Evolutionary conservation across 805 yeast genomes (phyloP), one percentile per base, ranked within the genome.

Genomic region (Nakazawaea laoshanensis): DNA sequence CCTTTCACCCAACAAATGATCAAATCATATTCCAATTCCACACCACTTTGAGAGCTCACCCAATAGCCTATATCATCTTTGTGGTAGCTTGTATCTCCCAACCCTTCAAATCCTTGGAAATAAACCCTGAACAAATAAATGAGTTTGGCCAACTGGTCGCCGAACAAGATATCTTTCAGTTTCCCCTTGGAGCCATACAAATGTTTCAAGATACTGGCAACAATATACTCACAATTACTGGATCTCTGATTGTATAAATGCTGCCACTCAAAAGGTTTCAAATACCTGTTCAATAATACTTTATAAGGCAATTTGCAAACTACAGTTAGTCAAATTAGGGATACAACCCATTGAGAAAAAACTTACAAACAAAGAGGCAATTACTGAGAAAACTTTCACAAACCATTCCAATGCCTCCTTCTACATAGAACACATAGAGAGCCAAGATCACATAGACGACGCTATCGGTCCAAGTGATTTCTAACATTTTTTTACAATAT

Each of bases 1-100:
- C 74, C 73, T 7, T 69, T 74, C 10, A 69, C 49, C 37, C 59
- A 68, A 31, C 55, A 55, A 2, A 72, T 32, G 3, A 67, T 47
- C 4, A 70, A 29, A 43, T 71, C 77, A 30, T 55, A 56, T 2
- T 37, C 30, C 21, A 22, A 30, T 23, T 4, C 44, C 44, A 5
- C 63, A 43, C 25, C 52, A 42, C 5, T 47, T 42, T 4, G 67
- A 53, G 33, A 45, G 33, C n/a, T n/a, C 30, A 51, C 44, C 65
- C 62, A 53, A 37, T 40, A 42, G 13, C 57, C 68, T 27, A 37
- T 43, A 41, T 41, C 49, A 47, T 35, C 40, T 35, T 24, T 23
- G 9, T 10, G 41, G 37, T 49, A 52, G 3, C 37, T 28, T 19
- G 52, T 43, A 31, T 57, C 53, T 14, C 61, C 66, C 20, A 58